A percentile compares a stretch with the other conserved stretches of the same genome.
Conservation (phyloP, 495 filamentous ascomycete species). For the Talaromyces ruber region DNA sequence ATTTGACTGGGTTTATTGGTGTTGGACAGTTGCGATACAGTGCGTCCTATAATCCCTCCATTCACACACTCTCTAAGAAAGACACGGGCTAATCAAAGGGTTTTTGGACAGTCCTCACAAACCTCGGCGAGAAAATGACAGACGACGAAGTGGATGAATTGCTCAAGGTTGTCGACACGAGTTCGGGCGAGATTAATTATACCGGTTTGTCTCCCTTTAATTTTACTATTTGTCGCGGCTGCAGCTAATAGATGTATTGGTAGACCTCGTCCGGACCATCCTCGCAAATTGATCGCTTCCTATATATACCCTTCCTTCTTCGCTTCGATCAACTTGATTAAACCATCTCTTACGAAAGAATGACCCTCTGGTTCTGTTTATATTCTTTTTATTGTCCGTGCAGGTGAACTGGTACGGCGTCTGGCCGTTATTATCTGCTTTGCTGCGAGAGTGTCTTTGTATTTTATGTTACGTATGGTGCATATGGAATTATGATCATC, state of each 20-base stretch:
- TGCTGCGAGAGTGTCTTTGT: neutral
- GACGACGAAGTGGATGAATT: conserved; percentile 98
- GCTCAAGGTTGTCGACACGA: conserved; percentile 92
- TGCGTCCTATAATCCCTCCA: conserved; percentile 18
- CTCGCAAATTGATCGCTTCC: conserved; percentile 66
- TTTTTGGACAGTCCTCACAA: conserved; percentile 71
- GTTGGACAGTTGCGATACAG: conserved; percentile 92
- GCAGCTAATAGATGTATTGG: neutral
- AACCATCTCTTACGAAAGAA: neutral
- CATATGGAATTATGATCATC: conserved; percentile 2
- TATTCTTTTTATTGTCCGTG: conserved; percentile 12
- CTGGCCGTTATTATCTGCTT: neutral
- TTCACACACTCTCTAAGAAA: no score
- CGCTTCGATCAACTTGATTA: conserved; percentile 8
- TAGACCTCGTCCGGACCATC: conserved; percentile 89
- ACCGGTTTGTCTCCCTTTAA: conserved; percentile 50
- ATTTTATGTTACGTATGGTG: neutral
- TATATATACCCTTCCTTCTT: neutral
- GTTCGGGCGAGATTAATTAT: conserved; percentile 93
- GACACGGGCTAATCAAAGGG: neutral
- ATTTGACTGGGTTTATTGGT: conserved; percentile 95
- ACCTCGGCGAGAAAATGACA: conserved; percentile 96
- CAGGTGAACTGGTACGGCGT: neutral
- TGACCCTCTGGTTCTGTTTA: neutral
- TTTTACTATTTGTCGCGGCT: neutral